Evolutionary conservation across 2,329 filamentous ascomycete species (phyloP).

Genomic region (Lasiodiplodia sp.): DNA sequence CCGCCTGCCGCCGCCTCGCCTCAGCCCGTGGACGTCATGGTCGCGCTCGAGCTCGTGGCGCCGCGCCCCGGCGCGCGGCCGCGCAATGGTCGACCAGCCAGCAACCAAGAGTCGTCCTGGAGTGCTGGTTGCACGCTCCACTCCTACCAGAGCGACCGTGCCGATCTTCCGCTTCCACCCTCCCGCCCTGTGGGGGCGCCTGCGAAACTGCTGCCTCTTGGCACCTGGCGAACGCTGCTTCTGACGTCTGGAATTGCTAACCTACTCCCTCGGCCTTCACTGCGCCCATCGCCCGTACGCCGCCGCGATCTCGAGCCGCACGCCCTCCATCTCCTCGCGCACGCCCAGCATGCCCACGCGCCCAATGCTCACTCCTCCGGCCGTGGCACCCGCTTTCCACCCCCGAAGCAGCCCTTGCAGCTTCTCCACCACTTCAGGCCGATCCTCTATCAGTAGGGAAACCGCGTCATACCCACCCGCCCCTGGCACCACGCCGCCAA

Average conservation of each 20-base stretch:
- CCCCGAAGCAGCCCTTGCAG: conserved; percentile 68
- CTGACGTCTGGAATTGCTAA: conserved; percentile 21
- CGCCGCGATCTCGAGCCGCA: conserved; percentile 50
- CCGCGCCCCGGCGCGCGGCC: not conserved
- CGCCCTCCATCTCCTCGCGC: conserved; percentile 75
- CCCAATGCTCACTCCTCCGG: conserved; percentile 56
- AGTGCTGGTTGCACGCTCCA: conserved; percentile 12
- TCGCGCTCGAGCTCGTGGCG: conserved; percentile 1
- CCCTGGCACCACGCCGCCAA: conserved; percentile 91
- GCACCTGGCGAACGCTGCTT: conserved; percentile 10
- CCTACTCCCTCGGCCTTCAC: conserved; percentile 8
- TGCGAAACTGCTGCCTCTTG: conserved; percentile 21
- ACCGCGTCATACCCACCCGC: conserved; percentile 94
- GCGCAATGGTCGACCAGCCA: not conserved
- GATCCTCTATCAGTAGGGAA: conserved; percentile 78
- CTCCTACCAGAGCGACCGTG: conserved; percentile 6
- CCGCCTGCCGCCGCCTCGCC: conserved; percentile 9
- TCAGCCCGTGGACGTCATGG: conserved; percentile 20
- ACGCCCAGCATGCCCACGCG: conserved; percentile 74
- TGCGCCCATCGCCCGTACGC: conserved; percentile 52
- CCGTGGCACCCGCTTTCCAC: conserved; percentile 64
- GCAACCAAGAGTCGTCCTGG: not conserved
- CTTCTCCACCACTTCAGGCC: conserved; percentile 65
- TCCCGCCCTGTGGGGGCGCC: conserved; percentile 21
- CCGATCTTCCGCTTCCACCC: conserved; percentile 29